phyloP scores from a whole-genome alignment of 176 grass and related monocot genomes.

The Poa pratensis region DNA sequence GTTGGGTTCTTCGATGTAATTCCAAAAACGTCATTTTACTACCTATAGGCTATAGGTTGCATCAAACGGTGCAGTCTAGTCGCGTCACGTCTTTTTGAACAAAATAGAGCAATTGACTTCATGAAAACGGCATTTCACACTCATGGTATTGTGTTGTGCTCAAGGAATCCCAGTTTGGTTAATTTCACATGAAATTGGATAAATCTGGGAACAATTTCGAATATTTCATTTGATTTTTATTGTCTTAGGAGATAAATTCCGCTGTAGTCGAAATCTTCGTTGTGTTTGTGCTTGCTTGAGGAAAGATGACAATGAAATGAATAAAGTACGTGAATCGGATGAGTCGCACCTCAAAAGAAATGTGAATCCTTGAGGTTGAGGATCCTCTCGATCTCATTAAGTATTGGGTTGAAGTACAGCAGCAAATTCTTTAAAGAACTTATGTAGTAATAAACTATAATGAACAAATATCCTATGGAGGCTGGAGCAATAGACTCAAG shows the following conservation, averaged over 20 bases:
- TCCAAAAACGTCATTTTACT: constrained; percentile 38
- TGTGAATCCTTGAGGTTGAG: too few species aligned
- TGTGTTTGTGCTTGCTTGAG: not conserved
- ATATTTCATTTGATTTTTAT: not conserved
- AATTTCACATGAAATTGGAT: not conserved
- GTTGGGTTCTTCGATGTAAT: not conserved
- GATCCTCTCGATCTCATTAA: not conserved
- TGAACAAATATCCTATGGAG: too few species aligned
- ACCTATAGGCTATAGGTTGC: not conserved
- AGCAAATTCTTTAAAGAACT: too few species aligned
- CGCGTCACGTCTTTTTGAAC: not conserved
- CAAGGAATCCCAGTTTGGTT: not conserved
- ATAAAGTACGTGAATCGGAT: too few species aligned
- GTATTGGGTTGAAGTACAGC: too few species aligned
- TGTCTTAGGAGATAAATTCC: not conserved
- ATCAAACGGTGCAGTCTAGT: not conserved
- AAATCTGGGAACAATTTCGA: too few species aligned
- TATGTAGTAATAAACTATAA: too few species aligned
- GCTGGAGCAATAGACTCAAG: too few species aligned
- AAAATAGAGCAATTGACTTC: constrained; percentile 11
- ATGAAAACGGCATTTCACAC: not conserved
- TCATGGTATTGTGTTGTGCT: not conserved
- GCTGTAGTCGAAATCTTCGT: not conserved
- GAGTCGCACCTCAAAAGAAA: too few species aligned
- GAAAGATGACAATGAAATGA: not conserved